Evolutionary conservation across 148 eudicot species (phyloP), one percentile per base, ranked within the genome.

Genomic region (Vaccinium corymbosum): DNA sequence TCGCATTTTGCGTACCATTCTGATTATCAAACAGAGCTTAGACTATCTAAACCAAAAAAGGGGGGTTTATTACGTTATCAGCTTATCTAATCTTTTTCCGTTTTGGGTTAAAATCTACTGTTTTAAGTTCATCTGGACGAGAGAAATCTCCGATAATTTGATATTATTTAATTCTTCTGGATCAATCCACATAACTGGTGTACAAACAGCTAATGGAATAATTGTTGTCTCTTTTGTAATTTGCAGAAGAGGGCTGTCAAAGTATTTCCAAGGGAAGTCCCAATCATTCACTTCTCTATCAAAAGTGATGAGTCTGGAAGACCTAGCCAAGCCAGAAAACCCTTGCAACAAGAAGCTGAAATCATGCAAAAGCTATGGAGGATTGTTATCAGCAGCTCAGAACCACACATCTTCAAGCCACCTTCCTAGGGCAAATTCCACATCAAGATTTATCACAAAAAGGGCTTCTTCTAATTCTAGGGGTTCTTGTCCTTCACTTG

Each of bases 241-340:
- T 84, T 53, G 78, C 66, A 91, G 93, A 85, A 89, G 89, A 59
- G 93, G 93, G 32, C 79, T 91, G 64, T 91, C 93, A 13, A 89
- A 80, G 76, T 89, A 88, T 59, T 91, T 85, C 79, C 84, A 85
- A 35, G 93, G 93, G 66, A 91, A 90, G 75, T 91, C 93, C 57
- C 92, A 91, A 61, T 91, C 93, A 14, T 91, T 91, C 80, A 87
- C 93, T 62, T 85, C 89, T 25, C 82, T 90, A n/a, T 80, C 89
- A 53, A 87, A 74, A 29, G 93, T 91, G 82, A 76, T 49, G 38
- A 48, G 84, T 71, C 78, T 91, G 49, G 87, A 90, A 80, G 92
- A 91, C 29, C 89, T 91, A 9, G 90, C 84, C 22, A 91, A 91
- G 79, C 90, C 89, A 16, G 93, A 89, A 61, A 88, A 88, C 77